Conservation (phyloP, 495 filamentous ascomycete species). For the Viridothelium virens region DNA sequence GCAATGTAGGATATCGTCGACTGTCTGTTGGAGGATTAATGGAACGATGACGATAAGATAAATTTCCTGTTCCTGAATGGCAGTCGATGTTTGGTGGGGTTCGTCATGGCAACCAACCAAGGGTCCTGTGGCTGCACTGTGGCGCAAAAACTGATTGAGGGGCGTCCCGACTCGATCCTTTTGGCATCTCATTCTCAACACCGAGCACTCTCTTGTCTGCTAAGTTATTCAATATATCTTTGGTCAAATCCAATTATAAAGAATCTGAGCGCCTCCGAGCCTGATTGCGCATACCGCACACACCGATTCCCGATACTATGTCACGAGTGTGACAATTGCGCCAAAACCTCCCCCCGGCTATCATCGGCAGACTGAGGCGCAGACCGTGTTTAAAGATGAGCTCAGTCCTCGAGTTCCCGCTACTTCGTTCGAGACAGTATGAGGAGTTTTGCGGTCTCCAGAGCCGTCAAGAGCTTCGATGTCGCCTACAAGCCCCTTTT, state of each 20-base stretch:
- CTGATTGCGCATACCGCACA: too few relatives aligned
- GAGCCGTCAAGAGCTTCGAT: conserved; percentile 38
- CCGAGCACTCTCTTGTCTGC: too few relatives aligned
- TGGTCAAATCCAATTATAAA: too few relatives aligned
- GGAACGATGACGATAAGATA: neutral
- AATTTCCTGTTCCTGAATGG: conserved; percentile 5
- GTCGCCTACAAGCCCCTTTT: conserved; percentile 38
- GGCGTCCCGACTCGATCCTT: too few relatives aligned
- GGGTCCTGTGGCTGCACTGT: conserved; percentile 5
- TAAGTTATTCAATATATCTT: too few relatives aligned
- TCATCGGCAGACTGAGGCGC: conserved; percentile 4
- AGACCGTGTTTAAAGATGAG: conserved; percentile 2
- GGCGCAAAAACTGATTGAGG: neutral
- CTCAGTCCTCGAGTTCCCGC: conserved; percentile 32
- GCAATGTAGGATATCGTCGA: neutral
- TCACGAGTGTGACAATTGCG: too few relatives aligned
- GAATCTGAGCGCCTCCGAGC: too few relatives aligned
- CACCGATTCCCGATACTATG: too few relatives aligned
- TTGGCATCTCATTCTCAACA: too few relatives aligned
- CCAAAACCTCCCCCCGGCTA: conserved; percentile 1
- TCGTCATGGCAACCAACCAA: conserved; percentile 10
- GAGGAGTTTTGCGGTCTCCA: neutral
- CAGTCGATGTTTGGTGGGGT: conserved; percentile 1
- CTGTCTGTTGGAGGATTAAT: neutral
- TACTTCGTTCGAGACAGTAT: conserved; percentile 27